Base-by-base conservation (phyloP, 441 rosid genomes). In the Codiaeum variegatum region DNA sequence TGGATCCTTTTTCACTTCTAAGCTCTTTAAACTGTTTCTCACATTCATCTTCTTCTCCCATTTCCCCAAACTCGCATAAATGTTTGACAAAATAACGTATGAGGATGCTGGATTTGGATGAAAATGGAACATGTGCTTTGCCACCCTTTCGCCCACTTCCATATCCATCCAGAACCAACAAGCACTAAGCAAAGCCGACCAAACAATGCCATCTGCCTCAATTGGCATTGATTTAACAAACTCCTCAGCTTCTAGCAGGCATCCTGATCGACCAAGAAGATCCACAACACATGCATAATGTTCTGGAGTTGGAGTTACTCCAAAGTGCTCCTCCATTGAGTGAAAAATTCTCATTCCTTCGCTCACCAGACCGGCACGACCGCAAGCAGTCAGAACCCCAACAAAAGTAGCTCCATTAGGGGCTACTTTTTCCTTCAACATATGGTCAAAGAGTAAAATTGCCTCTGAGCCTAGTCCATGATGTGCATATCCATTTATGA, bases 281-380 rank as follows among this genome's bases (percentile, higher is more conserved):
- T 85, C 80, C 58, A 83, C 90, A 46, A 82, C 89, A 54, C 87
- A 85, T 36, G 87, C 77, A 67, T 88, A 88, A 65, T 85, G 87
- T 77, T 88, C 90, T 42, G 76, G 47, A 10, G 78, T 72, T 66
- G 88, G 86, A 29, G 69, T 51, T 66, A 82, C 78, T 69, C 78
- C 73, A 24, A 74, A 78, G 38, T 29, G 24, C 23, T 64, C 71
- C 64, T 77, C 70, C 87, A 88, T 85, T 18, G 79, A 74, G 47
- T 38, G 71, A 73, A 85, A 86, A 65, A 83, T 18, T 61, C 51
- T n/a, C 83, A 85, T 71, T 29, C 90, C 92, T 75, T 80, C 83
- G 54, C 73, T 47, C 34, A 85, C 75, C 60, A 86, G 81, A 75
- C 86, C 87, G 67, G 82, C 77, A 72, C 77, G 84, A 38, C 77